phyloP scores from a whole-genome alignment of 2,329 filamentous ascomycete species.

The Colletotrichum sojae region DNA sequence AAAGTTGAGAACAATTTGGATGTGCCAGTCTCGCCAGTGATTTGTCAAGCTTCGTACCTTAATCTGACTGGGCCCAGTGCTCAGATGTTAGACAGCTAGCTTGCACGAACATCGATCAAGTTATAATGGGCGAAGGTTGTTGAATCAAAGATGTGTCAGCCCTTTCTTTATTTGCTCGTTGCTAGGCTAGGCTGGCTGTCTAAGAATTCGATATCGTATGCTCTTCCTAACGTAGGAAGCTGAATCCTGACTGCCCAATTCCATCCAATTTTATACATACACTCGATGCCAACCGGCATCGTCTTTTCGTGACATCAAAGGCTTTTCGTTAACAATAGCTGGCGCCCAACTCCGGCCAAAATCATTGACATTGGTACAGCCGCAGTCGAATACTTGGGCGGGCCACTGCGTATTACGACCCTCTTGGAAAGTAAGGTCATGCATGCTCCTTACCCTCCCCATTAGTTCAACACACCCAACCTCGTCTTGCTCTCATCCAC shows the following conservation, averaged over 20 bases:
- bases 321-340: conserved; percentile 11
- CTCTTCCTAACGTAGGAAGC: conserved; percentile 7
- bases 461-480: neutral
- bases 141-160: neutral
- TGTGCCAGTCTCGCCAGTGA: neutral
- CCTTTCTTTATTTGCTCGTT: conserved; percentile 2
- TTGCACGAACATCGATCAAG: no score
- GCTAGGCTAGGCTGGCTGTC: conserved; percentile 19
- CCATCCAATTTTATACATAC: conserved; percentile 22
- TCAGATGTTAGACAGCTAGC: no score
- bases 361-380: neutral
- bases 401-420: neutral
- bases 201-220: conserved; percentile 27
- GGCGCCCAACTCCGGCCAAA: neutral
- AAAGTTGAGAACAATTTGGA: conserved; percentile 18
- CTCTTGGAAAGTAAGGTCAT: neutral
- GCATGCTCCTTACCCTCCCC: neutral
- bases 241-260: conserved; percentile 1
- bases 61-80: no score
- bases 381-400: neutral
- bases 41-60: no score
- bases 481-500: neutral
- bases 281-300: conserved; percentile 14
- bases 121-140: neutral
- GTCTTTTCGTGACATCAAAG: conserved; percentile 10